These are phyloP conservation scores for Glycyrrhiza uralensis DNA, from an alignment of 306 rosid species.

Conservation along the genomic window DNA sequence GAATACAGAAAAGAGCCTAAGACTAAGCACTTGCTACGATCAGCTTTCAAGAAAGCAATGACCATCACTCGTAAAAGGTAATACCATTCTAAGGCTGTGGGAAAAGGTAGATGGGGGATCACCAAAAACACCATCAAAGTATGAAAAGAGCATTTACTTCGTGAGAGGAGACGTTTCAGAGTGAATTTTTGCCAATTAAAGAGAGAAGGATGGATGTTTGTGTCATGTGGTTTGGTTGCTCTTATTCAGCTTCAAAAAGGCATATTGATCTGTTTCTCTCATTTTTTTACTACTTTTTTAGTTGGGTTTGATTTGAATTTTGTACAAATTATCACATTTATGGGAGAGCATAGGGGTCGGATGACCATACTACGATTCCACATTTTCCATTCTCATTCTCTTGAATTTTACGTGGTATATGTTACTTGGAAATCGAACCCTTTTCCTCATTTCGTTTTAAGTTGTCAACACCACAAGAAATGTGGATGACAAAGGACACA, in stretches of 20 bases:
- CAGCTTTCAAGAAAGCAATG: slow-evolving; percentile 19
- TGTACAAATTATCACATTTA: slow-evolving; percentile 28
- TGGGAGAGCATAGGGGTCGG: slow-evolving; percentile 28
- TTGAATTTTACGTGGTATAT: slow-evolving; percentile 3
- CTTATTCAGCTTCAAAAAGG: slow-evolving; percentile 32
- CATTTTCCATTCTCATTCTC: not conserved
- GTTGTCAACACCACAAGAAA: slow-evolving; percentile 28
- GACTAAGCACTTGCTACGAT: slow-evolving; percentile 16
- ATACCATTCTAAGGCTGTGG: slow-evolving; percentile 14
- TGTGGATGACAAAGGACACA: not conserved
- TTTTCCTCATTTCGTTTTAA: not conserved
- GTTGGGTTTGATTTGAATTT: slow-evolving; percentile 24
- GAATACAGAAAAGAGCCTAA: slow-evolving; percentile 17
- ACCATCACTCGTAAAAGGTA: slow-evolving; percentile 31
- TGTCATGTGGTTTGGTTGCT: slow-evolving; percentile 48
- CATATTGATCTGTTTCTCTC: not conserved
- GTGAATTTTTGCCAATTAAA: slow-evolving; percentile 29
- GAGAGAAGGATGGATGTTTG: slow-evolving; percentile 26
- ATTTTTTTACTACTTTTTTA: slow-evolving; percentile 8
- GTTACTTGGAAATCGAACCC: slow-evolving; percentile 22
- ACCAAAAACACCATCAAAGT: slow-evolving; percentile 23
- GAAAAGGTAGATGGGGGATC: slow-evolving; percentile 29
- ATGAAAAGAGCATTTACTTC: slow-evolving; percentile 29
- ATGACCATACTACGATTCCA: slow-evolving; percentile 27
- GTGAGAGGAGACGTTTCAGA: slow-evolving; percentile 32